Evolutionary conservation across 495 filamentous ascomycete species (phyloP), one percentile per base, ranked within the genome.

Genomic region (Penicillium angulare): DNA sequence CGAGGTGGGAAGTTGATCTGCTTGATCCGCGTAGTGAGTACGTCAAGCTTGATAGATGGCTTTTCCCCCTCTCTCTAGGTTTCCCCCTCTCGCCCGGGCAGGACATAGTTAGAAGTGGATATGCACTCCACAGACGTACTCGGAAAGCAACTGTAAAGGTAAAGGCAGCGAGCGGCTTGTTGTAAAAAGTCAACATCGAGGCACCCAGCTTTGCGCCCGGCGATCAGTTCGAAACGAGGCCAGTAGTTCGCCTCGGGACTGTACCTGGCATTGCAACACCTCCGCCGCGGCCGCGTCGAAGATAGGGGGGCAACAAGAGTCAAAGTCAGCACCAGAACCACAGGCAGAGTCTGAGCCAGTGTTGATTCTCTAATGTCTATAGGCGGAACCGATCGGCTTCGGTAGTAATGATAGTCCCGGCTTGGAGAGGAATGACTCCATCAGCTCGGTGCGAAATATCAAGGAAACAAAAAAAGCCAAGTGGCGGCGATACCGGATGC

Each of bases 401-500:
- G 40, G 40, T 29, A 40, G 33, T 34, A 44, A 26, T 9, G 46
- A 41, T 29, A 29, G 21, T 43, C 29, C 26, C 39, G 5, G n/a
- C 26, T 27, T 27, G 26, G 21, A 39, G 38, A 20, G 32, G 15
- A 48, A 48, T n/a, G 51, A 35, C 23, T 41, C 31, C 35, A 43
- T 27, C 16, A 29, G 36, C 12, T 29, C 33, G 23, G 5, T n/a
- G 26, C 5, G 26, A 27, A 10, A 27, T 5, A 5, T 5, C 26
- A n/a, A 32, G 21, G 18, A 12, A 35, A n/a, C n/a, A n/a, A n/a
- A n/a, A 40, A 50, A 45, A n/a, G 41, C 23, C 29, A 20, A 40
- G 51, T 57, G 53, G 53, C 50, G 49, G 55, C 43, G 22, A 56
- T 55, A 54, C 58, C 59, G 56, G 59, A 63, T 56, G 46, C 24